These are phyloP conservation scores for Podaxis sp. DNA, from an alignment of 768 basidiomycete species.

Conservation along the genomic window DNA sequence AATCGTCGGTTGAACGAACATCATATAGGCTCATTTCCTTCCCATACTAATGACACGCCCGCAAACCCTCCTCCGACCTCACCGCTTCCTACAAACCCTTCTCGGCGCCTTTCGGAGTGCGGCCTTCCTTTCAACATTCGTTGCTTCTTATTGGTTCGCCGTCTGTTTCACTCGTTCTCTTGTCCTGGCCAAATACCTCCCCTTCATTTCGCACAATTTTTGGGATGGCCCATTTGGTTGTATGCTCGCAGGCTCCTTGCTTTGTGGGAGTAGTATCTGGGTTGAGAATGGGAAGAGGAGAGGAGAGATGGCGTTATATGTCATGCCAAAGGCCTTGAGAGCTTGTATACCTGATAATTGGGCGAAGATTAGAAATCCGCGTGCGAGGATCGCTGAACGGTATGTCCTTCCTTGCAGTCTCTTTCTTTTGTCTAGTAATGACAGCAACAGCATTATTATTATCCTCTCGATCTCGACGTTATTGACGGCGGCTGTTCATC, in stretches of 20 bases:
- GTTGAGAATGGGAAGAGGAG: conserved; percentile 70
- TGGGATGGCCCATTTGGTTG: conserved; percentile 80
- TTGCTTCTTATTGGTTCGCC: conserved; percentile 67
- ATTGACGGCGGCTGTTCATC: conserved; percentile 61
- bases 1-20: background rate
- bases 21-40: conserved; percentile 64
- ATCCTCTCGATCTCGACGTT: conserved; percentile 64
- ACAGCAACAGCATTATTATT: conserved; percentile 48
- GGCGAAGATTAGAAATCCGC: conserved; percentile 42
- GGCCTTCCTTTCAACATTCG: conserved; percentile 69
- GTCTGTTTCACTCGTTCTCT: conserved; percentile 73
- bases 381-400: conserved; percentile 54
- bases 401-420: conserved; percentile 29
- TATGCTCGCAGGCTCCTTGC: conserved; percentile 62
- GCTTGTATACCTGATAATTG: conserved; percentile 59
- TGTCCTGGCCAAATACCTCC: conserved; percentile 61
- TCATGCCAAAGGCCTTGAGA: conserved; percentile 68
- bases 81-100: conserved; percentile 40
- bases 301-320: conserved; percentile 81
- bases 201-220: conserved; percentile 69
- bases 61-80: conserved; percentile 44
- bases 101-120: conserved; percentile 63
- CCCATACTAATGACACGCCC: conserved; percentile 66
- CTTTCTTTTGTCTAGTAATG: conserved; percentile 4
- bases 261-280: conserved; percentile 77